Percentiles rank a stretch among this genome's conserved stretches.
These are phyloP conservation scores for Mollisiaceae sp. DNA, from an alignment of 2,329 filamentous ascomycete species.

Conservation along the genomic window DNA sequence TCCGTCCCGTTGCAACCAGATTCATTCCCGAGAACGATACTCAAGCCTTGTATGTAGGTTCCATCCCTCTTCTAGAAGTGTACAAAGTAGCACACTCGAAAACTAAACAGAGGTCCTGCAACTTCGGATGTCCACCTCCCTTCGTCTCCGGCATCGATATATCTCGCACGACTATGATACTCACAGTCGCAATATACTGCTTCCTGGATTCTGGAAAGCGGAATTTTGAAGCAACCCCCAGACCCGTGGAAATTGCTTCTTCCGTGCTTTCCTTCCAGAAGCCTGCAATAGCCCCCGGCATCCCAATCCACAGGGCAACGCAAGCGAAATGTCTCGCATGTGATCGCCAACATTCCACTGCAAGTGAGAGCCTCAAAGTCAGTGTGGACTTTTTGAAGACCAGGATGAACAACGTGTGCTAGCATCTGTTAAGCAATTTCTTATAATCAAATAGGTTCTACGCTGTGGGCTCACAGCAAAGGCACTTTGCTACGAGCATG, in stretches of 20 bases:
- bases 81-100: not conserved
- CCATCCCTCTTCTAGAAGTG: not conserved
- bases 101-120: constrained; percentile 1
- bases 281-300: not conserved
- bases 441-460: not conserved
- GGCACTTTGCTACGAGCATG: not conserved
- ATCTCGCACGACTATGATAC: constrained; percentile 8
- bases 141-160: not conserved
- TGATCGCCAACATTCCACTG: constrained; percentile 25
- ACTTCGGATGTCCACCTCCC: not conserved
- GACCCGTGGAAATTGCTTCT: constrained; percentile 18
- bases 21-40: constrained; percentile 7
- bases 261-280: constrained; percentile 18
- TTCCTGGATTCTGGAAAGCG: not conserved
- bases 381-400: not conserved
- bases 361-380: constrained; percentile 4
- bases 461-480: not conserved
- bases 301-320: not conserved
- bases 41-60: not conserved
- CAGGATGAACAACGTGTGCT: not conserved
- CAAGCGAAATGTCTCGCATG: constrained; percentile 28
- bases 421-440: not conserved
- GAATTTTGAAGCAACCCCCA: not conserved
- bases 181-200: not conserved
- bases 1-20: constrained; percentile 13